Evolutionary conservation across 192 early-diverging fungal genomes (phyloP).

Genomic region (Phlyctochytrium arcticum): DNA sequence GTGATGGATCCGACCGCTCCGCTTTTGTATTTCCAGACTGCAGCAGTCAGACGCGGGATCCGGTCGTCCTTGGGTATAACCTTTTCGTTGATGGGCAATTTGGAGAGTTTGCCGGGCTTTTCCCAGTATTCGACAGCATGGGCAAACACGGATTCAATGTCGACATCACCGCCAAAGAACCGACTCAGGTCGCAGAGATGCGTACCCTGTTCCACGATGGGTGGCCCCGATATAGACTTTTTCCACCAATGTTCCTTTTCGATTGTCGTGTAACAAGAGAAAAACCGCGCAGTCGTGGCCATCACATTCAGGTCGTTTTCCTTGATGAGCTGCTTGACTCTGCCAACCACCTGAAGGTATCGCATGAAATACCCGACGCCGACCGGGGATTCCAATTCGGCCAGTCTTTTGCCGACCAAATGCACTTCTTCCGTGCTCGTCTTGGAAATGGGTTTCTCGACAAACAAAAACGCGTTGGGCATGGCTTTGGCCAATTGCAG

Average conservation of each 20-base stretch:
- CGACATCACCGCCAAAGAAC: background rate
- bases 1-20: conserved; percentile 6
- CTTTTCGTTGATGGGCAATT: background rate
- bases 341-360: conserved; percentile 4
- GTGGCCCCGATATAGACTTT: background rate
- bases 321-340: background rate
- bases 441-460: background rate
- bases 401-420: background rate
- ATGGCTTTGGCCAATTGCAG: background rate
- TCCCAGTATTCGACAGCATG: background rate
- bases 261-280: background rate
- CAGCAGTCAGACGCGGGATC: background rate
- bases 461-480: background rate
- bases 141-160: background rate
- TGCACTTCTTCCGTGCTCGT: background rate
- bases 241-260: conserved; percentile 2
- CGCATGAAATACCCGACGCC: conserved; percentile 3
- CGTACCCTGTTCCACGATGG: conserved; percentile 10
- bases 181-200: background rate
- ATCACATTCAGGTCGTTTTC: background rate
- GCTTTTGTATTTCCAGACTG: conserved; percentile 3
- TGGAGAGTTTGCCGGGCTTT: background rate
- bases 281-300: conserved; percentile 2
- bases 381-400: background rate
- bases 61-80: background rate